phyloP scores from a whole-genome alignment of 23 red algal species.

The Porphyridium purpureum region DNA sequence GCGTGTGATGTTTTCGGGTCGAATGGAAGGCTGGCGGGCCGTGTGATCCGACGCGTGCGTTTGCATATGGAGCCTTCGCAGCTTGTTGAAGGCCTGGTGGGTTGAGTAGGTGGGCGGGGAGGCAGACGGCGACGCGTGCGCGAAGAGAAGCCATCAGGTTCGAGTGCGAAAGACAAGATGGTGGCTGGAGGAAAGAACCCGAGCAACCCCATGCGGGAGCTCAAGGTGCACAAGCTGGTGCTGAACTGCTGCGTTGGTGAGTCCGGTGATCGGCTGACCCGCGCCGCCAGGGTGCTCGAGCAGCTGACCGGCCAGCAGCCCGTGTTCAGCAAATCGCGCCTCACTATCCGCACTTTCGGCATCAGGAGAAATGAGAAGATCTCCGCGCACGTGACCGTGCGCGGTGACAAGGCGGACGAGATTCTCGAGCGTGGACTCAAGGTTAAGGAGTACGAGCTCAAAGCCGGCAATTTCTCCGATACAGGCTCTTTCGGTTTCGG shows the following conservation, averaged over 20 bases:
- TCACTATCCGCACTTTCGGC: conserved; percentile 90
- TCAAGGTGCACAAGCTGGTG: conserved; percentile 96
- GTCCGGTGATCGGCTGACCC: conserved; percentile 82
- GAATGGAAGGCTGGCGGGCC: no score
- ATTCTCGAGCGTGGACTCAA: conserved; percentile 86
- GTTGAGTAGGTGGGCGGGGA: no score
- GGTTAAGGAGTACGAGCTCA: conserved; percentile 91
- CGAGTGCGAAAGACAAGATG: no score
- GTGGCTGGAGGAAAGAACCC: conserved; percentile 49
- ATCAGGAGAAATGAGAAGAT: conserved; percentile 94
- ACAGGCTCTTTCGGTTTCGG: conserved; percentile 91
- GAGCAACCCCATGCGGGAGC: conserved; percentile 68
- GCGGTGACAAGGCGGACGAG: conserved; percentile 84
- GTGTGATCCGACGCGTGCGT: no score
- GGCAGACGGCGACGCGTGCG: no score
- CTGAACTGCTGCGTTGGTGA: conserved; percentile 91
- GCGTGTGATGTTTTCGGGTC: no score
- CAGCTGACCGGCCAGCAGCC: conserved; percentile 85
- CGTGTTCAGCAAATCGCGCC: conserved; percentile 60
- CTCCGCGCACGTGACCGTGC: conserved; percentile 79
- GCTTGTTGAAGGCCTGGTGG: no score
- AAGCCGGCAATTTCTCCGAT: conserved; percentile 64
- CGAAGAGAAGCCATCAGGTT: no score
- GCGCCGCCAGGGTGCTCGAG: conserved; percentile 68
- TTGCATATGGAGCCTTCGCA: no score